Base-by-base conservation (phyloP, 2,329 filamentous ascomycete genomes). In the Epichloe baconii region DNA sequence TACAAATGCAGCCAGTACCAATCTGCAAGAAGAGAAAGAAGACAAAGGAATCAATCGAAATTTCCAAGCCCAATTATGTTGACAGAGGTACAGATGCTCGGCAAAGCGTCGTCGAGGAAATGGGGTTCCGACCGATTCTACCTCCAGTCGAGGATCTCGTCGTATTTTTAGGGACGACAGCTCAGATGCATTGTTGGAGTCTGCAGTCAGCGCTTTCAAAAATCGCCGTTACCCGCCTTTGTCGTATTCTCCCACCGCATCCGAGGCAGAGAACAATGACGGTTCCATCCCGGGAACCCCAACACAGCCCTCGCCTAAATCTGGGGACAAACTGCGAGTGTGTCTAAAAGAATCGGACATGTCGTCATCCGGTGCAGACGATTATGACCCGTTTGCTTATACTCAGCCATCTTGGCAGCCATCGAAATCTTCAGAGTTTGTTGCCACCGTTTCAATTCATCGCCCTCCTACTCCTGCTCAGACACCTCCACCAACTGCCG, bases 121-220 rank as follows among this genome's bases (percentile, higher is more conserved):
- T 31, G 3, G 44, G 60, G 0, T 70, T 71, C 40, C 64, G 70
- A 36, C 66, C 74, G 1, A 68, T 79, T 0, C 66, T 83, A 21
- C 72, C 75, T 0, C 63, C 79, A 42, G 58, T 68, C 0, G 80
- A 83, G 57, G 76, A 83, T 54, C 59, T 82, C 1, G 69, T 82
- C 2, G 67, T 84, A 23, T 68, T 77, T 72, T 83, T 51, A 73
- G 71, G 14, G 68, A 72, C 8, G 70, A 71, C 2, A 61, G 64
- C 1, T 59, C 62, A 0, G 69, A 77, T 53, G 53, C 61, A 2
- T 58, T 74, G 0, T 61, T 82, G 1, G 71, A 74, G 21, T 67
- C 67, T 1, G 68, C 75, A 15, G 65, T 81, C 35, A 63, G 66
- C 31, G 69, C 71, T 2, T 76, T 79, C 51, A 62, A 56, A 51